Conservation (phyloP, 345 rosid genomes). For the Aethionema arabicum region DNA sequence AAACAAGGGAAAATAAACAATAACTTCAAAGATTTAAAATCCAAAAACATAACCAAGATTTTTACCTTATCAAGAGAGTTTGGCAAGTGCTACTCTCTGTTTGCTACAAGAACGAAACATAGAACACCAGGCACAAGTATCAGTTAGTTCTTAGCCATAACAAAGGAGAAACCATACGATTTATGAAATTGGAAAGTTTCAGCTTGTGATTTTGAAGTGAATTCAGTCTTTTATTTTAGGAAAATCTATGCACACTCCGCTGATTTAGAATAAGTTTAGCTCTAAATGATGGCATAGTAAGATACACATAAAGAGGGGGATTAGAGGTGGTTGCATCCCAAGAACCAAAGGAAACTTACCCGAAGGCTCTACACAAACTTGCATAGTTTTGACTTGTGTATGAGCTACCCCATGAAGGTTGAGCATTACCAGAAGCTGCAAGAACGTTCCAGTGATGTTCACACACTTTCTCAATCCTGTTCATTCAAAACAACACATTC, state of each 20-base stretch:
- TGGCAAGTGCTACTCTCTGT: constrained; percentile 24
- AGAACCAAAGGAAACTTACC: constrained; percentile 21
- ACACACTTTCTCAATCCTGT: constrained; percentile 15
- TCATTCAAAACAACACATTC: not conserved
- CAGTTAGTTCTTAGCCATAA: constrained; percentile 10
- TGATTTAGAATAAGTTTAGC: too few relatives aligned
- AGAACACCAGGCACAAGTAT: constrained; percentile 9
- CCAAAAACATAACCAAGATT: constrained; percentile 19
- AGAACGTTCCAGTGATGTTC: constrained; percentile 6
- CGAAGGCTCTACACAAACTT: constrained; percentile 30
- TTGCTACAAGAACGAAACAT: constrained; percentile 10
- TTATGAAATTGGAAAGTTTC: too few relatives aligned
- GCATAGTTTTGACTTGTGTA: constrained; percentile 33
- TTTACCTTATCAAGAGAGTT: constrained; percentile 23
- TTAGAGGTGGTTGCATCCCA: not conserved
- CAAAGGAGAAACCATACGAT: not conserved
- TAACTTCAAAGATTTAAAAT: constrained; percentile 6
- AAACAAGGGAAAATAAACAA: constrained; percentile 20
- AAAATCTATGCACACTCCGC: too few relatives aligned
- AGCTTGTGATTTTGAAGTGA: too few relatives aligned
- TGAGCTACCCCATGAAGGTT: constrained; percentile 30
- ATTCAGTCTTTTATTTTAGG: too few relatives aligned
- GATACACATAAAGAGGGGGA: not conserved
- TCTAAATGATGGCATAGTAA: not conserved
- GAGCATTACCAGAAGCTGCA: constrained; percentile 38